Evolutionary conservation across 805 yeast genomes (phyloP).

Genomic region (Candida schatavii): DNA sequence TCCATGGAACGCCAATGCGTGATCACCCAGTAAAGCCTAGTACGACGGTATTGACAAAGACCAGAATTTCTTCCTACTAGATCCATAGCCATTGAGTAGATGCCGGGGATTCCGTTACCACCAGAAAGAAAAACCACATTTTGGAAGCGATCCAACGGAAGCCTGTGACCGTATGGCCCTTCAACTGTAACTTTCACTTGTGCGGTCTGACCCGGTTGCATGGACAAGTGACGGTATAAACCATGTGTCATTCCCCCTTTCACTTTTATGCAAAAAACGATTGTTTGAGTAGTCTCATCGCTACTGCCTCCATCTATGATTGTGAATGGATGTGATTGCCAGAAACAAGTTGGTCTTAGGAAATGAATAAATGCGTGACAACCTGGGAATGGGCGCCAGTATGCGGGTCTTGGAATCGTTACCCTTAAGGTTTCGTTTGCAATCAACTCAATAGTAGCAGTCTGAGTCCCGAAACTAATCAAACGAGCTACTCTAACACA

Average conservation of each 20-base stretch:
- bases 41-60: slow-evolving; percentile 7
- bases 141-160: slow-evolving; percentile 32
- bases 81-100: slow-evolving; percentile 39
- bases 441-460: slow-evolving; percentile 33
- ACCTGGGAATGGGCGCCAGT: slow-evolving; percentile 26
- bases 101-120: slow-evolving; percentile 64
- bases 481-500: slow-evolving; percentile 28
- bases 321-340: slow-evolving; percentile 29
- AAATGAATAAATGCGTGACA: slow-evolving; percentile 26
- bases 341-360: slow-evolving; percentile 22
- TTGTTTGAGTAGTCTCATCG: slow-evolving; percentile 25
- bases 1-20: slow-evolving; percentile 38
- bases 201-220: slow-evolving; percentile 29
- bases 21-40: slow-evolving; percentile 38
- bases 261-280: slow-evolving; percentile 42
- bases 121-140: slow-evolving; percentile 53
- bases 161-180: slow-evolving; percentile 57
- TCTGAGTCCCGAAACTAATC: slow-evolving; percentile 29
- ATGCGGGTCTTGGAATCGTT: slow-evolving; percentile 17
- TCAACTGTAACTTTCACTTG: slow-evolving; percentile 47
- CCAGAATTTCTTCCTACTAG: slow-evolving; percentile 6
- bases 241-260: slow-evolving; percentile 48
- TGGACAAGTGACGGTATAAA: slow-evolving; percentile 29
- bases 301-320: slow-evolving; percentile 38
- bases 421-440: slow-evolving; percentile 35